Evolutionary conservation across 1,139 yeast species (phyloP).

Genomic region (Blastobotrys niveus): DNA sequence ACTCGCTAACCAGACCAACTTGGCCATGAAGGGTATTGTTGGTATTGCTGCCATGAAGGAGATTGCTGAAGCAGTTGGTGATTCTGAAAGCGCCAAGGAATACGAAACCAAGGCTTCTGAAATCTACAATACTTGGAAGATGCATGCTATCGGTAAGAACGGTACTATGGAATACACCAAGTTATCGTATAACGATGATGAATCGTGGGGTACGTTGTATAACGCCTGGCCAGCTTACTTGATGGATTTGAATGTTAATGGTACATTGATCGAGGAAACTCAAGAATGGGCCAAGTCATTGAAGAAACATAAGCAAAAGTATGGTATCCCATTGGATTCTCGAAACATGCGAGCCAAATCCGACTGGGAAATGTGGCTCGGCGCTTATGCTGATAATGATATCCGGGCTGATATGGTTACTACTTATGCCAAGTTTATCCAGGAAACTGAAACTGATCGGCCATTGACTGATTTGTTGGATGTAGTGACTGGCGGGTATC

Average conservation of each 20-base stretch:
- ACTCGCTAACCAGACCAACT: conserved; percentile 10
- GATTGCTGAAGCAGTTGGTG: conserved; percentile 9
- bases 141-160: conserved; percentile 2
- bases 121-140: conserved; percentile 7
- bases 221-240: conserved; percentile 5
- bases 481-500: not conserved
- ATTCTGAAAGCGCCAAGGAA: conserved; percentile 3
- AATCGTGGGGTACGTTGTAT: conserved; percentile 10
- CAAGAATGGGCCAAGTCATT: conserved; percentile 6
- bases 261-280: conserved; percentile 2
- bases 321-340: conserved; percentile 12
- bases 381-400: conserved; percentile 1
- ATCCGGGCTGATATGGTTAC: conserved; percentile 2
- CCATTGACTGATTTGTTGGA: conserved; percentile 13
- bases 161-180: conserved; percentile 4
- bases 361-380: conserved; percentile 11
- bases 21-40: conserved; percentile 13
- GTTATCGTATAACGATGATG: conserved; percentile 4
- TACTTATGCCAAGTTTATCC: conserved; percentile 5
- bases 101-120: not conserved
- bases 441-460: conserved; percentile 4
- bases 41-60: conserved; percentile 9
- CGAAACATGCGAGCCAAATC: conserved; percentile 7
- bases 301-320: not conserved
- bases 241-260: conserved; percentile 6